A percentile compares a stretch with the other conserved stretches of the same genome.
phyloP scores from a whole-genome alignment of 345 rosid genomes.

The Anacardium occidentale region DNA sequence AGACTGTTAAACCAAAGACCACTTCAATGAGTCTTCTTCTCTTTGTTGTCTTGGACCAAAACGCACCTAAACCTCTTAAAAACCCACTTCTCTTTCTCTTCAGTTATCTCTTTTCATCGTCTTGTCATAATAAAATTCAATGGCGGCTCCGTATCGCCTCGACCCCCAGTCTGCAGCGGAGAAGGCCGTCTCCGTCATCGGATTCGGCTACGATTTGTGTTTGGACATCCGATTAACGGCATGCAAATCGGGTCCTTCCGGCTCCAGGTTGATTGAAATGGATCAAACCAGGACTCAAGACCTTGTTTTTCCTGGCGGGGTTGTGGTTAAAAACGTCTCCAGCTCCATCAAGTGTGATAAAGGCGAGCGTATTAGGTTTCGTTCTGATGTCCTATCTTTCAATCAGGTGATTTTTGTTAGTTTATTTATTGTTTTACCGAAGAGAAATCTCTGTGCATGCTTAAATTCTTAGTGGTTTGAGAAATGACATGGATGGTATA shows the following conservation, averaged over 20 bases:
- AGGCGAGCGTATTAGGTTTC: slow-evolving; percentile 83
- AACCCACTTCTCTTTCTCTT: background rate
- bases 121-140: slow-evolving; percentile 12
- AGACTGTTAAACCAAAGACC: slow-evolving; percentile 27
- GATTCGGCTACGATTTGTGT: slow-evolving; percentile 72
- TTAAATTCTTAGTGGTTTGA: background rate
- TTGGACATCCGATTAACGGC: slow-evolving; percentile 56
- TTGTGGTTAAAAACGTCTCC: slow-evolving; percentile 60
- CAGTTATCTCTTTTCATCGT: background rate
- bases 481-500: background rate
- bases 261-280: slow-evolving; percentile 57
- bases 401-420: slow-evolving; percentile 50
- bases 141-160: slow-evolving; percentile 44
- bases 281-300: slow-evolving; percentile 45
- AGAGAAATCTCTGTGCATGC: background rate
- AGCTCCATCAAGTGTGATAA: slow-evolving; percentile 82
- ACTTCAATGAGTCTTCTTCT: slow-evolving; percentile 30
- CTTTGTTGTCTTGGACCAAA: background rate
- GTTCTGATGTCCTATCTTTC: slow-evolving; percentile 81
- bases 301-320: slow-evolving; percentile 71
- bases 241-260: slow-evolving; percentile 51
- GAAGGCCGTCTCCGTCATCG: slow-evolving; percentile 82
- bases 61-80: slow-evolving; percentile 10
- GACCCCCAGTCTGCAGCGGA: slow-evolving; percentile 78
- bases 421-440: background rate